phyloP scores from a whole-genome alignment of 345 rosid genomes.

The Psidium guajava region DNA sequence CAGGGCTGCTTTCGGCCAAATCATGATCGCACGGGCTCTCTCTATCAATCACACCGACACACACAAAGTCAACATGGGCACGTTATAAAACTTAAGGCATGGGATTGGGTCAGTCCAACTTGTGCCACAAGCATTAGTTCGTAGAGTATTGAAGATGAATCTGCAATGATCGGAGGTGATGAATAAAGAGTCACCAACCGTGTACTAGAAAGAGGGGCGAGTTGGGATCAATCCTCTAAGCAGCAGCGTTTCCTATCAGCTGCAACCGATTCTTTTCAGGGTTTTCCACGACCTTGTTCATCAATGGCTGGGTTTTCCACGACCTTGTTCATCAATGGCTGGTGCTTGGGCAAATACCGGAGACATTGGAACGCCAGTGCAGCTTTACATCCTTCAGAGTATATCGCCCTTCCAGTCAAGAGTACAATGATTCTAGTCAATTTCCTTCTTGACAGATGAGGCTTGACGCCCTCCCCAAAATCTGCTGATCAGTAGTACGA shows the following conservation, averaged over 20 bases:
- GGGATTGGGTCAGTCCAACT: background rate
- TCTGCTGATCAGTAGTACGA: background rate
- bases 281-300: background rate
- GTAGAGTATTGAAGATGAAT: background rate
- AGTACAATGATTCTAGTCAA: background rate
- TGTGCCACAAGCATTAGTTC: background rate
- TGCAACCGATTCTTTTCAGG: background rate
- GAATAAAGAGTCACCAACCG: background rate
- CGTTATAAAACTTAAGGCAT: background rate
- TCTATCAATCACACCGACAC: too few species aligned
- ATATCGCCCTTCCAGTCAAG: constrained; percentile 1
- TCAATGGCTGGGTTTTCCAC: background rate
- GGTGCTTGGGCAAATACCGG: background rate
- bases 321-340: constrained; percentile 1
- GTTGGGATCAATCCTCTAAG: background rate
- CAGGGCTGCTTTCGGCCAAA: background rate
- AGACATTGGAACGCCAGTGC: background rate
- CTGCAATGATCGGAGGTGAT: background rate
- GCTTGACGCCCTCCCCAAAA: constrained; percentile 1
- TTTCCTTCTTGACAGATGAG: constrained; percentile 1
- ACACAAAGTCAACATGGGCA: background rate
- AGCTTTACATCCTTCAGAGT: background rate
- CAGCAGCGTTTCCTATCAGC: background rate
- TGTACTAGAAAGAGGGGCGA: background rate
- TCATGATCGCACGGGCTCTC: background rate